Percentiles rank a stretch among this genome's conserved stretches.
phyloP scores from a whole-genome alignment of 208 protist species.

The Lotmaria passim region DNA sequence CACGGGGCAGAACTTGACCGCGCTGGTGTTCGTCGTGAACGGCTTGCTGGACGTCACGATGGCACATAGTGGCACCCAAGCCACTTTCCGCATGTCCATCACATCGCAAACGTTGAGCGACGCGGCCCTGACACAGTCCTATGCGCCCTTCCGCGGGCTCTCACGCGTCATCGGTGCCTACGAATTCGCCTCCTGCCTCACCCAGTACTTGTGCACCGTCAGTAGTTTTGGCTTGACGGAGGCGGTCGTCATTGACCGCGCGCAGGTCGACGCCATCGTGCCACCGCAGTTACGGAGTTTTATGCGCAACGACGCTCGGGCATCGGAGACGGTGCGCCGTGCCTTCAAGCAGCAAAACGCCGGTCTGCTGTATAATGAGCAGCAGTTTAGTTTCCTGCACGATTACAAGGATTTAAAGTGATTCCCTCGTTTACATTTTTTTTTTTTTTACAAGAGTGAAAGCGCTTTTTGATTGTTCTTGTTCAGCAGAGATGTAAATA shows the following conservation, averaged over 20 bases:
- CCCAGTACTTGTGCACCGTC: constrained; percentile 74
- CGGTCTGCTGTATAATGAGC: constrained; percentile 41
- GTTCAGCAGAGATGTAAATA: constrained; percentile 6
- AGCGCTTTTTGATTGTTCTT: background rate
- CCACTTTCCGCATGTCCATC: constrained; percentile 27
- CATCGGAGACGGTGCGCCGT: constrained; percentile 52
- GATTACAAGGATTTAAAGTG: constrained; percentile 52
- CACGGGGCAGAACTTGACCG: constrained; percentile 68
- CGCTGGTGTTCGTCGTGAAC: constrained; percentile 66
- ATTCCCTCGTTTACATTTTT: background rate
- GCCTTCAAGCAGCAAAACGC: constrained; percentile 61
- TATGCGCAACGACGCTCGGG: constrained; percentile 47
- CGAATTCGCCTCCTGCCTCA: constrained; percentile 63
- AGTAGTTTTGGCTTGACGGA: constrained; percentile 82
- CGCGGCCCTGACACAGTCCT: background rate
- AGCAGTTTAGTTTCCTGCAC: constrained; percentile 54
- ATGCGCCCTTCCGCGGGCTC: constrained; percentile 20
- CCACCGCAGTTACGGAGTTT: constrained; percentile 52
- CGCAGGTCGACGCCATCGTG: constrained; percentile 55
- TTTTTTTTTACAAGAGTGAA: background rate
- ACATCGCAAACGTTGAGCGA: constrained; percentile 8
- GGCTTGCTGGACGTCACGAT: constrained; percentile 75
- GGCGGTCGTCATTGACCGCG: constrained; percentile 65
- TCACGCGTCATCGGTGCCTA: constrained; percentile 78
- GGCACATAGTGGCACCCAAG: constrained; percentile 51